Conservation (phyloP, 768 basidiomycete species). For the Baorangia bicolor region DNA sequence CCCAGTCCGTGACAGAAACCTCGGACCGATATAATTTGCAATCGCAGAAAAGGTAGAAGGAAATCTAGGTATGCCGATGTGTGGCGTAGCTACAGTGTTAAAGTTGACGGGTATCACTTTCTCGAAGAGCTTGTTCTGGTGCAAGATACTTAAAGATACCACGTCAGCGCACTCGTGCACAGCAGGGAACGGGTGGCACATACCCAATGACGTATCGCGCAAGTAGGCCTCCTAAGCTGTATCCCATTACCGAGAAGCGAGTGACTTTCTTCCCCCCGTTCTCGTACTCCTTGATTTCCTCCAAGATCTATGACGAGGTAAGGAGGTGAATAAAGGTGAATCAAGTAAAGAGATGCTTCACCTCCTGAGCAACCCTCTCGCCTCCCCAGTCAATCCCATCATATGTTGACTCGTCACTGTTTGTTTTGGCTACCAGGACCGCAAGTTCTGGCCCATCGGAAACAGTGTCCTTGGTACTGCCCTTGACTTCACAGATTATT, state of each 20-base stretch:
- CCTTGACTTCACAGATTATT: constrained; percentile 47
- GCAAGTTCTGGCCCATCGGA: constrained; percentile 47
- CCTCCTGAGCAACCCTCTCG: constrained; percentile 79
- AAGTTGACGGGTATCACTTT: constrained; percentile 74
- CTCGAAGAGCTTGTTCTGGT: constrained; percentile 70
- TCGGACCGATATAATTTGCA: constrained; percentile 57
- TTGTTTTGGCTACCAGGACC: constrained; percentile 64
- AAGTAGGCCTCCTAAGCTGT: constrained; percentile 79
- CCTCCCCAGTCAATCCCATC: constrained; percentile 86
- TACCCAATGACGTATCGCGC: constrained; percentile 77
- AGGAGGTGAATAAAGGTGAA: background rate
- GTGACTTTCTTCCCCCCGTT: constrained; percentile 56
- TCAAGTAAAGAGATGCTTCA: constrained; percentile 27
- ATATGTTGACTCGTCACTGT: constrained; percentile 66
- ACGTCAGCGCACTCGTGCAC: constrained; percentile 4
- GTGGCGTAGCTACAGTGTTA: constrained; percentile 80
- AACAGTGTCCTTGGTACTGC: constrained; percentile 20
- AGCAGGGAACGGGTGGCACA: constrained; percentile 13
- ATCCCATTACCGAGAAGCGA: constrained; percentile 74
- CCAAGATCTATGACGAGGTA: constrained; percentile 45
- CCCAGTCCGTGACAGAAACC: constrained; percentile 74
- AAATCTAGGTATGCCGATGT: constrained; percentile 71
- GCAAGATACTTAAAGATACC: constrained; percentile 47
- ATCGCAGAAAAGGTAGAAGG: constrained; percentile 57
- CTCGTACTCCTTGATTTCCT: constrained; percentile 53